phyloP scores from a whole-genome alignment of 73 alveolate genomes.

The Paramecium octaurelia region DNA sequence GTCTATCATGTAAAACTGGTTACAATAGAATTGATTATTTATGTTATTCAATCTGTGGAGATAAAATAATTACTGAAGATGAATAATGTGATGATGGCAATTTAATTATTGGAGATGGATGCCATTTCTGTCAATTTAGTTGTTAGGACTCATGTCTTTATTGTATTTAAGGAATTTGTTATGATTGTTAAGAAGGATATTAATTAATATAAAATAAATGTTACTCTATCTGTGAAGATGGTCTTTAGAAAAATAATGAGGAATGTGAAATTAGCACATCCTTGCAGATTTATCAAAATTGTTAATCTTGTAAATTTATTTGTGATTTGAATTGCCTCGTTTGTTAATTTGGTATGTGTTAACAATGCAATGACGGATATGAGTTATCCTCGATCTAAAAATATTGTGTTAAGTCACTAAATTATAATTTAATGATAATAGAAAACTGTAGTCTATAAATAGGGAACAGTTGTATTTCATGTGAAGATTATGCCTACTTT shows the following conservation, averaged over 20 bases:
- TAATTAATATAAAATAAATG: not conserved
- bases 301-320: not conserved
- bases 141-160: not conserved
- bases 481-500: not conserved
- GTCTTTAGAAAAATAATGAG: not conserved
- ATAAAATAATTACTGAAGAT: not conserved
- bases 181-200: not conserved
- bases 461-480: not conserved
- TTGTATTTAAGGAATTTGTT: not conserved
- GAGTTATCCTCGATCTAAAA: not conserved
- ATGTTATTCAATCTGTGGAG: not conserved
- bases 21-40: not conserved
- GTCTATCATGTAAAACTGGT: not conserved
- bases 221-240: constrained; percentile 1
- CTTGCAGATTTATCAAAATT: constrained; percentile 40
- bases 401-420: not conserved
- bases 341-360: not conserved
- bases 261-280: not conserved
- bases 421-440: not conserved
- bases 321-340: not conserved
- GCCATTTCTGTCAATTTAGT: not conserved
- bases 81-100: constrained; percentile 22
- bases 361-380: not conserved
- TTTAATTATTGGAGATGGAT: not conserved
- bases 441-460: not conserved